A percentile compares a stretch with the other conserved stretches of the same genome.
Conservation (phyloP, 371 early-diverging fungal genomes). For the Furculomyces boomerangus region DNA sequence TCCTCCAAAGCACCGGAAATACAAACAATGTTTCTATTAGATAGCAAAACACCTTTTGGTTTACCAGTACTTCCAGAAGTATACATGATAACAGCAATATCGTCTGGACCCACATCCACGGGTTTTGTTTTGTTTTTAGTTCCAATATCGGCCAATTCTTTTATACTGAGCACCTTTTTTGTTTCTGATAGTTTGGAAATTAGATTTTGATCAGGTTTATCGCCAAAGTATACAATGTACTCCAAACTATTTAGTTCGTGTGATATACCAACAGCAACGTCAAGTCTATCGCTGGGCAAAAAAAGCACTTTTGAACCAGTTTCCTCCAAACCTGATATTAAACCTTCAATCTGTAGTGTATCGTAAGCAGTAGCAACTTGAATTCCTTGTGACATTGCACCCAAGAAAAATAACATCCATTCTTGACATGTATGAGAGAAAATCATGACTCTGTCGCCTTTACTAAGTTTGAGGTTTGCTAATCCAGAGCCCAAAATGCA, state of each 20-base stretch:
- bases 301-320: constrained; percentile 52
- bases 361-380: constrained; percentile 73
- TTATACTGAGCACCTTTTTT: constrained; percentile 7
- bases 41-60: constrained; percentile 52
- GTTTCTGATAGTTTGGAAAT: not conserved
- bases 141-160: constrained; percentile 5
- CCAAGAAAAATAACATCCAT: constrained; percentile 25
- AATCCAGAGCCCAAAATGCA: constrained; percentile 27
- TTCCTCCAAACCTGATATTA: constrained; percentile 49
- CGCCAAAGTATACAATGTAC: constrained; percentile 54
- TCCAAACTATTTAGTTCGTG: constrained; percentile 35
- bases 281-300: constrained; percentile 56
- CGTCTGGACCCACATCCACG: constrained; percentile 44
- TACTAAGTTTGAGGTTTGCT: constrained; percentile 25
- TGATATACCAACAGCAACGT: constrained; percentile 33
- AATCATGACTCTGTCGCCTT: constrained; percentile 32
- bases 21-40: constrained; percentile 59
- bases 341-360: constrained; percentile 64
- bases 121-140: constrained; percentile 29
- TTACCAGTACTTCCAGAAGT: constrained; percentile 76
- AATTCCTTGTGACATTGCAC: constrained; percentile 41
- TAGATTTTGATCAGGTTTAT: constrained; percentile 35
- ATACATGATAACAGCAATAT: constrained; percentile 75
- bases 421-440: constrained; percentile 29
- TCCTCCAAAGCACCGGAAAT: constrained; percentile 24